phyloP scores from a whole-genome alignment of 345 rosid genomes.

The Pseudoturritis turrita region DNA sequence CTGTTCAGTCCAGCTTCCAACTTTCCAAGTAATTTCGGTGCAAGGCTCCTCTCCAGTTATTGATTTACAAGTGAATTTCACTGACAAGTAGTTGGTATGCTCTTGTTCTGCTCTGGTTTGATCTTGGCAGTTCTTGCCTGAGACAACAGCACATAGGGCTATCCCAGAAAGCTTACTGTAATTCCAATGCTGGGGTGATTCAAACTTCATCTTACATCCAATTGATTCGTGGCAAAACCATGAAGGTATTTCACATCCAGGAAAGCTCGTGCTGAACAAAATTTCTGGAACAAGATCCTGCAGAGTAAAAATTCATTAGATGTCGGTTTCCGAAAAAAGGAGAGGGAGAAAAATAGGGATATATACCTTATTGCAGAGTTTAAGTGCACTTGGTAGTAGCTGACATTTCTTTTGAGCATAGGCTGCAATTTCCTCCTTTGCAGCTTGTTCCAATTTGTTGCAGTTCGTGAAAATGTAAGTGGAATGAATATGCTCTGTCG shows the following conservation, averaged over 20 bases:
- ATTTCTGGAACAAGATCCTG: conserved; percentile 4
- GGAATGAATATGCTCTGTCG: background rate
- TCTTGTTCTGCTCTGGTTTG: too few species aligned
- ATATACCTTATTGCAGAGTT: background rate
- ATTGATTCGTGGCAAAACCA: background rate
- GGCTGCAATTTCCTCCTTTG: background rate
- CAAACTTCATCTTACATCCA: conserved; percentile 11
- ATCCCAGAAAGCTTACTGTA: conserved; percentile 7
- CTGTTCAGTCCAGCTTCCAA: background rate
- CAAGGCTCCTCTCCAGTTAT: background rate
- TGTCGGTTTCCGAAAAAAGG: background rate
- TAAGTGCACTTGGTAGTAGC: background rate
- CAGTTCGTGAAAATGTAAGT: background rate
- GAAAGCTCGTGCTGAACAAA: conserved; percentile 10
- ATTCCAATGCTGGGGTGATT: conserved; percentile 15
- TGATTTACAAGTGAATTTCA: background rate
- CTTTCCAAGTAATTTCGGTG: conserved; percentile 5
- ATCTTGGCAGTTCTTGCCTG: background rate
- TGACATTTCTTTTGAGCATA: conserved; percentile 7
- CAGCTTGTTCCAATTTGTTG: background rate
- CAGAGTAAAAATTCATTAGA: background rate
- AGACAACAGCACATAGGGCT: conserved; percentile 8
- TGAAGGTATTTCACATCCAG: conserved; percentile 19
- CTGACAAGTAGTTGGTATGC: background rate
- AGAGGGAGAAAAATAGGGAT: background rate